Conservation (phyloP, 805 yeast genomes). For the Suhomyces sp. region DNA sequence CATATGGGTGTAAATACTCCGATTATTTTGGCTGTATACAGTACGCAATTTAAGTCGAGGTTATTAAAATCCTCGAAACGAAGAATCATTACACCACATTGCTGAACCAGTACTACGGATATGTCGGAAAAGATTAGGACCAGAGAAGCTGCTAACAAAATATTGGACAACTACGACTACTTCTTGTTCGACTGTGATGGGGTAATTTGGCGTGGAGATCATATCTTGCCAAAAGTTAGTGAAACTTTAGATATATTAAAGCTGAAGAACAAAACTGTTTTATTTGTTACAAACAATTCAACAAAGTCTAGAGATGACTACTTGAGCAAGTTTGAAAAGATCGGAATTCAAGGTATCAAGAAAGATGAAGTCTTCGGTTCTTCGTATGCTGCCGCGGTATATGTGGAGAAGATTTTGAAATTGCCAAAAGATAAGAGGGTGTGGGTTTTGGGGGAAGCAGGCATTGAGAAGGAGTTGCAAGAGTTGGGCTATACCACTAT, state of each 20-base stretch:
- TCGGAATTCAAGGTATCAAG: constrained; percentile 47
- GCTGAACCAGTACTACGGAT: background rate
- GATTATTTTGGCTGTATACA: background rate
- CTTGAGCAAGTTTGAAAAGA: constrained; percentile 64
- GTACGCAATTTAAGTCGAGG: background rate
- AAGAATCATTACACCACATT: background rate
- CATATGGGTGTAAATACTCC: background rate
- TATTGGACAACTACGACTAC: constrained; percentile 71
- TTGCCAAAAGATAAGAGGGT: constrained; percentile 75
- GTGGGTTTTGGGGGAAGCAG: constrained; percentile 86
- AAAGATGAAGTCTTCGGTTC: constrained; percentile 83
- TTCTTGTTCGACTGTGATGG: constrained; percentile 97
- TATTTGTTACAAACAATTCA: constrained; percentile 94
- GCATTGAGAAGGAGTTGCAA: constrained; percentile 75
- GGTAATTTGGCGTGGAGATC: constrained; percentile 89
- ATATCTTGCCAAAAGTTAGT: constrained; percentile 68
- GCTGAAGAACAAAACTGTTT: constrained; percentile 55
- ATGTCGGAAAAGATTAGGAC: constrained; percentile 51
- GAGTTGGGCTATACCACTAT: constrained; percentile 70
- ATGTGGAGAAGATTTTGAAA: constrained; percentile 70
- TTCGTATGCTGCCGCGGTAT: constrained; percentile 87
- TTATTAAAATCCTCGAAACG: background rate
- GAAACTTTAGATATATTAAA: constrained; percentile 71
- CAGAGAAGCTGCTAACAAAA: constrained; percentile 46
- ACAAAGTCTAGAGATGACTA: constrained; percentile 84